phyloP scores from a whole-genome alignment of 768 basidiomycete species.

The Pisolithus orientalis region DNA sequence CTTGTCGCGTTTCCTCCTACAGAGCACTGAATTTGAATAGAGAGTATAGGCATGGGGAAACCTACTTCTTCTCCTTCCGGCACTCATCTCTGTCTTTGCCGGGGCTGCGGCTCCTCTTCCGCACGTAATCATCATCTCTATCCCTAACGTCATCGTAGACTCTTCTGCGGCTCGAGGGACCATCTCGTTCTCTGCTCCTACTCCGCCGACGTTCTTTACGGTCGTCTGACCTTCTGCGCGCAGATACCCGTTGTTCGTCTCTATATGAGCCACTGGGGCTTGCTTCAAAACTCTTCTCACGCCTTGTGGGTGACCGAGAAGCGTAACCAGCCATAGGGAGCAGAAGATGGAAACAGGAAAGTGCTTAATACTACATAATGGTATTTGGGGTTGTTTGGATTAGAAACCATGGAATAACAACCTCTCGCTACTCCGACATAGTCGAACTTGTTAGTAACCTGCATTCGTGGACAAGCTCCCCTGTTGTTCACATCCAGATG shows the following conservation, averaged over 20 bases:
- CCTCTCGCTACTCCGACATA: too few species aligned
- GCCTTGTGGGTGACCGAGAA: constrained; percentile 43
- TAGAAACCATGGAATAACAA: background rate
- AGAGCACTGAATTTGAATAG: constrained; percentile 6
- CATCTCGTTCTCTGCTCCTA: constrained; percentile 24
- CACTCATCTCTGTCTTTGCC: constrained; percentile 21
- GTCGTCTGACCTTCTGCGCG: constrained; percentile 27
- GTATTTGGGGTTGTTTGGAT: background rate
- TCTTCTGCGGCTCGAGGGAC: constrained; percentile 21
- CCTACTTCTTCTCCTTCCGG: constrained; percentile 45
- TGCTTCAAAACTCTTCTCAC: constrained; percentile 21
- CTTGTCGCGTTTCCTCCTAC: constrained; percentile 77
- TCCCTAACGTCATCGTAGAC: constrained; percentile 26
- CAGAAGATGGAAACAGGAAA: background rate
- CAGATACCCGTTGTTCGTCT: constrained; percentile 26
- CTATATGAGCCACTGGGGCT: constrained; percentile 30
- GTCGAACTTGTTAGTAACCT: too few species aligned
- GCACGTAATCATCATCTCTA: constrained; percentile 31
- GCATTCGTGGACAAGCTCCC: too few species aligned
- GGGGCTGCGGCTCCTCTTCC: constrained; percentile 17
- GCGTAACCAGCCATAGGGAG: constrained; percentile 37
- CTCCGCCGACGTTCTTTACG: constrained; percentile 25
- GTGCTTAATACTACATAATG: background rate
- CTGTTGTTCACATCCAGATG: constrained; percentile 10
- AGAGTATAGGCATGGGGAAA: constrained; percentile 1